Conservation (phyloP, 345 rosid species). For the Citrus unshiu region DNA sequence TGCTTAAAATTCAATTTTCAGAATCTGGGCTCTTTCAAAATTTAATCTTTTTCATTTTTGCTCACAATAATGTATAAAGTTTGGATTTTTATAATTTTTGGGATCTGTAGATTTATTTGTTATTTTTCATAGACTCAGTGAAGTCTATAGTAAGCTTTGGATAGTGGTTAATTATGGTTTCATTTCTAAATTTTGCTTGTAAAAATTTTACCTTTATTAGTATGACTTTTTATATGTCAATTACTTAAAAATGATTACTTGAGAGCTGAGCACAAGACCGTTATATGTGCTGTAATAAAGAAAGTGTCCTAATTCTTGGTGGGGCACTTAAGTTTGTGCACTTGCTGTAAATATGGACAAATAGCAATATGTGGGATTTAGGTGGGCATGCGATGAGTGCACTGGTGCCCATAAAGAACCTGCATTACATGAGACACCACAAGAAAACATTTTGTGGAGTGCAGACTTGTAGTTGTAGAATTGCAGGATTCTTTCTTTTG, state of each 20-base stretch:
- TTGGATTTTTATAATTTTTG: neutral
- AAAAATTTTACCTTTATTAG: neutral
- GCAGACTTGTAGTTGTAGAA: neutral
- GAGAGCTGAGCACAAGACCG: neutral
- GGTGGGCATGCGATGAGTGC: constrained; percentile 23
- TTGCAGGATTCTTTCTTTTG: neutral
- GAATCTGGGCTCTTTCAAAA: neutral
- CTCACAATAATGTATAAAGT: neutral
- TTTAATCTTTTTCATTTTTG: neutral
- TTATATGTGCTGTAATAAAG: neutral
- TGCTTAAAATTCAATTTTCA: neutral
- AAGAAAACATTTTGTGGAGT: neutral
- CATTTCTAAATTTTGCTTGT: neutral
- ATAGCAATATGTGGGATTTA: constrained; percentile 24
- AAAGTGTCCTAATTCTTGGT: constrained; percentile 33
- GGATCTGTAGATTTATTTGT: neutral
- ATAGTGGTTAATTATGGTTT: neutral
- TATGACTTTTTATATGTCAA: neutral
- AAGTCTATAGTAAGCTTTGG: neutral
- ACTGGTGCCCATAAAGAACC: constrained; percentile 28
- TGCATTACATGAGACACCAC: neutral
- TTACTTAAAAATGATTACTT: neutral
- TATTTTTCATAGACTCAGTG: neutral
- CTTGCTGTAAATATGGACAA: constrained; percentile 36
- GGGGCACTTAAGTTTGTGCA: constrained; percentile 27